Evolutionary conservation across 1,284 basidiomycete species (phyloP).

Genomic region (Cystobasidium pallidum): DNA sequence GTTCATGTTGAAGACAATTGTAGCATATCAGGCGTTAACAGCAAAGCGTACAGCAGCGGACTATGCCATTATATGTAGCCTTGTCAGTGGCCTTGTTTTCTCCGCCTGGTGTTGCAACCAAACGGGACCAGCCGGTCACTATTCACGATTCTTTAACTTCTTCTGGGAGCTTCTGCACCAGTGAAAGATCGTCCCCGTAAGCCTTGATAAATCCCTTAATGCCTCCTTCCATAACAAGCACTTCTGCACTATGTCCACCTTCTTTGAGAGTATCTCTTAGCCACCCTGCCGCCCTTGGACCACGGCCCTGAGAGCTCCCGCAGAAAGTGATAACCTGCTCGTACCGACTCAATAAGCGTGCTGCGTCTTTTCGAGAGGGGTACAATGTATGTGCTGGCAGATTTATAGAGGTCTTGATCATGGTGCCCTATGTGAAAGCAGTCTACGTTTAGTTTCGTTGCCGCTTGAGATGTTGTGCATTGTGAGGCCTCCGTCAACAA

Average conservation of each 20-base stretch:
- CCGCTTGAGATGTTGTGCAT: no score
- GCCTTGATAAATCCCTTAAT: slow-evolving; percentile 32
- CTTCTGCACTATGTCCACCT: slow-evolving; percentile 6
- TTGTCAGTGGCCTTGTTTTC: slow-evolving; percentile 68
- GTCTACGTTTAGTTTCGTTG: no score
- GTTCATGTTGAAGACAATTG: neutral
- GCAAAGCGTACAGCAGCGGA: neutral
- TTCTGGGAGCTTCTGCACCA: slow-evolving; percentile 69
- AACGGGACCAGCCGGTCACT: slow-evolving; percentile 63
- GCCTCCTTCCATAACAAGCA: slow-evolving; percentile 33
- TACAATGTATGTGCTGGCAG: slow-evolving; percentile 40
- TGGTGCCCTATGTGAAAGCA: slow-evolving; percentile 8
- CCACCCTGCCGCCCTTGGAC: slow-evolving; percentile 41
- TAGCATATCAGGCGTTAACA: slow-evolving; percentile 11
- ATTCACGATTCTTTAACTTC: slow-evolving; percentile 75
- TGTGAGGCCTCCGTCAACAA: no score
- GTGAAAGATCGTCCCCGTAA: slow-evolving; percentile 46
- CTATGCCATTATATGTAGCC: neutral
- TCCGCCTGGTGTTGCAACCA: slow-evolving; percentile 53
- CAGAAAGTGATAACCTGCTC: slow-evolving; percentile 27
- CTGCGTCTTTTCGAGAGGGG: slow-evolving; percentile 7
- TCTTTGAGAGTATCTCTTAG: slow-evolving; percentile 14
- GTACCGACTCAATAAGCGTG: neutral
- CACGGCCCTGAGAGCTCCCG: slow-evolving; percentile 37
- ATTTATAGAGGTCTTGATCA: slow-evolving; percentile 30